phyloP scores from a whole-genome alignment of 148 eudicot genomes.

The Suaeda aralocaspica region DNA sequence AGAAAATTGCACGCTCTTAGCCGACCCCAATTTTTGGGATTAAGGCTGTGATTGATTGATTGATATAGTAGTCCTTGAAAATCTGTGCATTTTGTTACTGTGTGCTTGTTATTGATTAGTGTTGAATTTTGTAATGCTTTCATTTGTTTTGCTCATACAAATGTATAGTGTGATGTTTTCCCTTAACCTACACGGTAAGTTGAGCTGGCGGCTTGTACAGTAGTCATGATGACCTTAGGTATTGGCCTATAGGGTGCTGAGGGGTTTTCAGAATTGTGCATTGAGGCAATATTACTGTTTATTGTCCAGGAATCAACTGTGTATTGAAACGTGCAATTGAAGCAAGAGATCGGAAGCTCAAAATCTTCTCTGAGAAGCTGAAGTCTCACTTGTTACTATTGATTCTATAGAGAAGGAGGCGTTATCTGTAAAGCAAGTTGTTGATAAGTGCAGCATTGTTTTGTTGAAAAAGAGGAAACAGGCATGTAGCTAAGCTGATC shows the following conservation, averaged over 20 bases:
- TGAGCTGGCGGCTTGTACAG: neutral
- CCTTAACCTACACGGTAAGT: neutral
- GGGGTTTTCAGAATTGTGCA: neutral
- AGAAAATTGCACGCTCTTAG: neutral
- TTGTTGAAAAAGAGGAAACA: slow-evolving; percentile 41
- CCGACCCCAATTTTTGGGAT: too few species aligned
- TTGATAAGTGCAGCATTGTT: slow-evolving; percentile 35
- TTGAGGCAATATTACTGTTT: neutral
- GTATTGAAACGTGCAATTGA: slow-evolving; percentile 50
- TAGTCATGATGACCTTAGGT: neutral
- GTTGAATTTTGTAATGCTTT: too few species aligned
- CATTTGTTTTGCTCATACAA: too few species aligned
- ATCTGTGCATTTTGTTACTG: too few species aligned
- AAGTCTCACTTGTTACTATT: slow-evolving; percentile 35
- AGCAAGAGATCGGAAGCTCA: slow-evolving; percentile 41
- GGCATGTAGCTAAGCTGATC: slow-evolving; percentile 36
- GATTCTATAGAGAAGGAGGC: slow-evolving; percentile 52
- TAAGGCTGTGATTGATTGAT: too few species aligned
- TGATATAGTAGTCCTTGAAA: too few species aligned
- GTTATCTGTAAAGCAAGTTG: slow-evolving; percentile 36
- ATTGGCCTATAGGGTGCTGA: neutral
- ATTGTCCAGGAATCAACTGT: slow-evolving; percentile 44
- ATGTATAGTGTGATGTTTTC: neutral
- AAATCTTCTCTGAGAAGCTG: slow-evolving; percentile 42
- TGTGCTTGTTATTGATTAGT: too few species aligned